Percentiles rank a stretch among this genome's conserved stretches.
Conservation (phyloP, 768 basidiomycete genomes). For the Porpolomopsis calyptriformis region DNA sequence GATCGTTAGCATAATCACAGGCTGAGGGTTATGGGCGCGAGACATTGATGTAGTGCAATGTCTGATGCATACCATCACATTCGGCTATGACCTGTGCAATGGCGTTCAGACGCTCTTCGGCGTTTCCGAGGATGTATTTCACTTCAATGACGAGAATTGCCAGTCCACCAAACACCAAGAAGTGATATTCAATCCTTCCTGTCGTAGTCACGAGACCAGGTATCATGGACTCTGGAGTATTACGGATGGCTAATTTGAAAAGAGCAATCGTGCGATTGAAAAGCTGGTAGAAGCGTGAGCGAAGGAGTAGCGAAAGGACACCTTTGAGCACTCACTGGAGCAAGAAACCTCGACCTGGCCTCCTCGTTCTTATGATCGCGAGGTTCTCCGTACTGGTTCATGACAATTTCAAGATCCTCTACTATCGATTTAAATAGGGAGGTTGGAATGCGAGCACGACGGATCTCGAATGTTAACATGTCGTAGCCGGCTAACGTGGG, state of each 20-base stretch:
- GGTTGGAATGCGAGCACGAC: conserved; percentile 15
- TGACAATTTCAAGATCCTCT: conserved; percentile 8
- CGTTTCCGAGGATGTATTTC: not conserved
- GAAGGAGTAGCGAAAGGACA: not conserved
- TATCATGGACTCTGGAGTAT: not conserved
- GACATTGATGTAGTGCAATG: not conserved
- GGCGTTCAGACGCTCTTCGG: not conserved
- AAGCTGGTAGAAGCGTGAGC: not conserved
- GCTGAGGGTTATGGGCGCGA: not conserved
- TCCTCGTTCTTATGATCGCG: not conserved
- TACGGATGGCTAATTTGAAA: conserved; percentile 11
- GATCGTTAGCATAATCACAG: not conserved
- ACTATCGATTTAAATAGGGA: conserved; percentile 12
- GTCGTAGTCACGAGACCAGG: not conserved
- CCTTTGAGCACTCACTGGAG: not conserved
- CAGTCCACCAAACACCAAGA: conserved; percentile 1
- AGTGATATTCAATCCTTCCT: conserved; percentile 1
- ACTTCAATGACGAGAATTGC: conserved; percentile 1
- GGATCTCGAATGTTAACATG: conserved; percentile 12
- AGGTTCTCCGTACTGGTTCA: too few relatives aligned
- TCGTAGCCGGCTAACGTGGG: conserved; percentile 7
- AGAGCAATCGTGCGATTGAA: conserved; percentile 1
- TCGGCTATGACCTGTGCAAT: conserved; percentile 4
- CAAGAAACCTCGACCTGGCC: not conserved
- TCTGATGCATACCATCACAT: not conserved